Evolutionary conservation across 2,329 filamentous ascomycete genomes (phyloP).

Genomic region (Paecilomyces dactylethromorphus): DNA sequence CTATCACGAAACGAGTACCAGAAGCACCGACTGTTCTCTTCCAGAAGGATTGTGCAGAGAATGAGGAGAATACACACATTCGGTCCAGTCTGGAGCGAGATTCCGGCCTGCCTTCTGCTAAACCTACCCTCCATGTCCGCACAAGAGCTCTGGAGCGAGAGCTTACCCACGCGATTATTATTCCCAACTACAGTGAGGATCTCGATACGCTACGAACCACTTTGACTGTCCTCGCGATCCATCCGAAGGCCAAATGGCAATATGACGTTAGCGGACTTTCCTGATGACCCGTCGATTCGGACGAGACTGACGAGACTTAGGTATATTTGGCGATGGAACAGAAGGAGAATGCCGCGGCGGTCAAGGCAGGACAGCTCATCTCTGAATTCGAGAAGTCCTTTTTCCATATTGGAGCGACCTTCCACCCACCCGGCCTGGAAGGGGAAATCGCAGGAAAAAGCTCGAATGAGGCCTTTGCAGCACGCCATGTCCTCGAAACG

Average conservation of each 20-base stretch:
- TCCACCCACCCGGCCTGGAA: conserved; percentile 60
- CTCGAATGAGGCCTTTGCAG: conserved; percentile 67
- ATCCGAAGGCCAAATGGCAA: conserved; percentile 54
- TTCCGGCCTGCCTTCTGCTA: conserved; percentile 9
- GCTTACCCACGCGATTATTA: conserved; percentile 60
- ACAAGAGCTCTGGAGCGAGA: conserved; percentile 34
- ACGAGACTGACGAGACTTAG: conserved; percentile 33
- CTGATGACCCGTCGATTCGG: not conserved
- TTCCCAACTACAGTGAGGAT: conserved; percentile 71
- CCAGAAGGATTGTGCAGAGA: not conserved
- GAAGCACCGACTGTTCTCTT: not conserved
- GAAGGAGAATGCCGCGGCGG: conserved; percentile 54
- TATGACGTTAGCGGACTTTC: conserved; percentile 58
- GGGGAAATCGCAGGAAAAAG: conserved; percentile 68
- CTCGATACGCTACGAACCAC: conserved; percentile 62
- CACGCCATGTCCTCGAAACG: conserved; percentile 26
- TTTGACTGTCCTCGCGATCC: conserved; percentile 60
- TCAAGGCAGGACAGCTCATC: conserved; percentile 58
- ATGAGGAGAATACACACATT: not conserved
- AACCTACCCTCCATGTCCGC: conserved; percentile 49
- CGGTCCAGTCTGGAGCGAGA: not conserved
- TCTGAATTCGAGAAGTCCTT: conserved; percentile 60
- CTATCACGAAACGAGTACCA: conserved; percentile 12
- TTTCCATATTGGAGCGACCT: conserved; percentile 59
- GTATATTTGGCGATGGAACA: conserved; percentile 68